A percentile compares a stretch with the other conserved stretches of the same genome.
Evolutionary conservation across 2,329 filamentous ascomycete species (phyloP).

Genomic region (Botrytis elliptica): DNA sequence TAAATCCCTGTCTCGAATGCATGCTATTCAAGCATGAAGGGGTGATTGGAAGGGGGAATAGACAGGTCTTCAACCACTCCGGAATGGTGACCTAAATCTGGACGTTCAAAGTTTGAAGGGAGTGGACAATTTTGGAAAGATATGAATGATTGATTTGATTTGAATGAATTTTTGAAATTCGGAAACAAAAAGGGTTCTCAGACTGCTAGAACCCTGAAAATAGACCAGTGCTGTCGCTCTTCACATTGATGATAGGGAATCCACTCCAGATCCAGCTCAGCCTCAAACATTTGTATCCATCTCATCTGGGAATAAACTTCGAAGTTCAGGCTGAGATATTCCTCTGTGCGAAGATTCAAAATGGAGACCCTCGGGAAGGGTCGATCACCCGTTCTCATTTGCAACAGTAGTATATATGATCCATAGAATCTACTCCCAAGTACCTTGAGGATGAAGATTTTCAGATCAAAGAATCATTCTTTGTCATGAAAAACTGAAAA

Average conservation of each 20-base stretch:
- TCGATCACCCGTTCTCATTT: conserved; percentile 2
- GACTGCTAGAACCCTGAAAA: neutral
- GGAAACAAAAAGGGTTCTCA: neutral
- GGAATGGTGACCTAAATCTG: neutral
- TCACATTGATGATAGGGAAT: neutral
- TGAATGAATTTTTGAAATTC: neutral
- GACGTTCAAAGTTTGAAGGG: neutral
- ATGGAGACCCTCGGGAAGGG: neutral
- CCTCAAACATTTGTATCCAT: neutral
- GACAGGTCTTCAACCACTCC: neutral
- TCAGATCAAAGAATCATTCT: neutral
- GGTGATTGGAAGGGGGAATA: neutral
- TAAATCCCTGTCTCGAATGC: neutral
- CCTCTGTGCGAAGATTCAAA: neutral
- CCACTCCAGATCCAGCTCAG: neutral
- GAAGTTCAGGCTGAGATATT: neutral
- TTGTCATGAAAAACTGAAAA: neutral
- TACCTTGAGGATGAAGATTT: neutral
- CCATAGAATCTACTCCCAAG: neutral
- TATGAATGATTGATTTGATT: neutral
- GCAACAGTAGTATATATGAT: neutral
- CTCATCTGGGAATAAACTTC: neutral
- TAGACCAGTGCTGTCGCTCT: neutral
- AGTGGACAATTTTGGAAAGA: neutral
- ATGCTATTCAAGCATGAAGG: neutral